These are phyloP conservation scores for Cyclotella atomus DNA, from an alignment of 108 stramenopile genomes.

Conservation along the genomic window DNA sequence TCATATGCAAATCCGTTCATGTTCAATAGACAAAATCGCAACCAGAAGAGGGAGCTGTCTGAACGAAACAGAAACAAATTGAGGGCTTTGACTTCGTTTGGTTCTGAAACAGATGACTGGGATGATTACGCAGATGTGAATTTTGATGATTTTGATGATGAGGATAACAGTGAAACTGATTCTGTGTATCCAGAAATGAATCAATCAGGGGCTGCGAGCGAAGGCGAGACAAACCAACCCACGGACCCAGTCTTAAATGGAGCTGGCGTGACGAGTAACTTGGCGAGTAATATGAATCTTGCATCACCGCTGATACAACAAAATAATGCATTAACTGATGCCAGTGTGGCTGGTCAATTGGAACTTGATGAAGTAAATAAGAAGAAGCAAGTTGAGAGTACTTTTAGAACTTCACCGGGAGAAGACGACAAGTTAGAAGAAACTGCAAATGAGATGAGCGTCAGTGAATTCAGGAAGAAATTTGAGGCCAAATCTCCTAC, in stretches of 20 bases:
- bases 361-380: not conserved
- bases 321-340: no score
- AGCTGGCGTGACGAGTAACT: no score
- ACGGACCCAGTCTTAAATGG: no score
- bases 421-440: not conserved
- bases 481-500: not conserved
- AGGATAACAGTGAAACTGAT: not conserved
- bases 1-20: not conserved
- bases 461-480: not conserved
- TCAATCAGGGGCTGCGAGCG: no score
- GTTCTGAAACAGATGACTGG: conserved; percentile 23
- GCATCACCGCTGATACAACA: not conserved
- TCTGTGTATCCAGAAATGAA: no score
- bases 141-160: not conserved
- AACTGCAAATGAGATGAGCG: not conserved
- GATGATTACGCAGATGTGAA: conserved; percentile 20
- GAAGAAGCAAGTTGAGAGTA: not conserved
- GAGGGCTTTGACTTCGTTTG: not conserved
- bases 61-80: not conserved
- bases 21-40: conserved; percentile 11
- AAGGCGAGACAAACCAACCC: no score
- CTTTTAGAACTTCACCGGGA: no score
- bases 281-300: no score
- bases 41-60: not conserved
- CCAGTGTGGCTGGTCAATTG: no score